These are phyloP conservation scores for Emergomyces orientalis DNA, from an alignment of 2,329 filamentous ascomycete genomes.

Conservation along the genomic window DNA sequence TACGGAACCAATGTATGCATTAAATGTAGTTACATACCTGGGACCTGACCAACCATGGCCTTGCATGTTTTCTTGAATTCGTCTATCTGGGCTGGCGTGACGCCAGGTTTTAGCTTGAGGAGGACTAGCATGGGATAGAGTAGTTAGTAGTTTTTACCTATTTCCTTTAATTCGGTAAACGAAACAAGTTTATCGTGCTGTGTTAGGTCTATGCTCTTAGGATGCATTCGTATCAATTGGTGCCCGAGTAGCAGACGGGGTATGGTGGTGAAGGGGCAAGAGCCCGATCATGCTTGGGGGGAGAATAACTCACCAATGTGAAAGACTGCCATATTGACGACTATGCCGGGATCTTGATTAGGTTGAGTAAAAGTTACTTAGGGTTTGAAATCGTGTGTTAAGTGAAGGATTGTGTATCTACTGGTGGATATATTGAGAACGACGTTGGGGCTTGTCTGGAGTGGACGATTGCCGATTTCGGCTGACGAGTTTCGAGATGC, in stretches of 20 bases:
- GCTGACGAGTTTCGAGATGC: too few relatives aligned
- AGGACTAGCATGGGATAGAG: conserved; percentile 25
- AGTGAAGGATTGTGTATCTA: background rate
- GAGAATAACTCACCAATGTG: conserved; percentile 29
- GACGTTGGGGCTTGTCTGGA: too few relatives aligned
- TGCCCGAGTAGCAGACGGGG: background rate
- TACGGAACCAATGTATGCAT: background rate
- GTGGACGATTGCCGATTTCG: background rate
- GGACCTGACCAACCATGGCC: conserved; percentile 36
- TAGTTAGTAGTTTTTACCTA: background rate
- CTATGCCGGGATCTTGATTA: background rate
- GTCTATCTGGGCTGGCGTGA: conserved; percentile 26
- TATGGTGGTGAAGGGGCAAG: background rate
- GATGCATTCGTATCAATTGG: too few relatives aligned
- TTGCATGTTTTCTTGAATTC: conserved; percentile 25
- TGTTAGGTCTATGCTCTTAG: too few relatives aligned
- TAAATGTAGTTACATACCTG: conserved; percentile 21
- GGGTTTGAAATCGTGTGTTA: background rate
- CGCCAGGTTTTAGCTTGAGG: conserved; percentile 35
- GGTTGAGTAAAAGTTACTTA: background rate
- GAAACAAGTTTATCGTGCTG: too few relatives aligned
- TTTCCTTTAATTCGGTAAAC: background rate
- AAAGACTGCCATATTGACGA: conserved; percentile 31
- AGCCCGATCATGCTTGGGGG: background rate
- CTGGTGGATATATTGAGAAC: too few relatives aligned